Conservation (phyloP, 225 moss, liverwort and hornwort species). For the Takakia lepidozioides region DNA sequence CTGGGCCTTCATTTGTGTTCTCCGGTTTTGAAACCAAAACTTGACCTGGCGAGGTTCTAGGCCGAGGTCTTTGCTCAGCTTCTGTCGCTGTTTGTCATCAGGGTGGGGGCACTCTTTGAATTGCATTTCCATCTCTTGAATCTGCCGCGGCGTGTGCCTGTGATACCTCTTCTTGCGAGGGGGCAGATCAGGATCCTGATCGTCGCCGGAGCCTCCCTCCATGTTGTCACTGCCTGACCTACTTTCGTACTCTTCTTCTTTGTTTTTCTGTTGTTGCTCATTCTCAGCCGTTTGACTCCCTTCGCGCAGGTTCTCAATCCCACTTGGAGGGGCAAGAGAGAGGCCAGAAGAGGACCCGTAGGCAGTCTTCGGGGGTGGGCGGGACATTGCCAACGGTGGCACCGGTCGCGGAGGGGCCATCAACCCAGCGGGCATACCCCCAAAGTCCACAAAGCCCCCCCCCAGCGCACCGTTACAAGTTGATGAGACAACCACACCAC, state of each 20-base stretch:
- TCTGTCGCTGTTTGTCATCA: constrained; percentile 48
- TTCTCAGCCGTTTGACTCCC: constrained; percentile 42
- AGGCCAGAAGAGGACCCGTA: constrained; percentile 37
- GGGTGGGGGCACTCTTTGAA: constrained; percentile 56
- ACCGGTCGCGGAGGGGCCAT: constrained; percentile 53
- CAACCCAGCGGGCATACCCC: constrained; percentile 50
- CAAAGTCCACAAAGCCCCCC: constrained; percentile 18
- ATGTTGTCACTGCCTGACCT: constrained; percentile 49
- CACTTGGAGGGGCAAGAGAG: constrained; percentile 43
- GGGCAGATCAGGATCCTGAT: constrained; percentile 38
- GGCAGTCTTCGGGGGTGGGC: constrained; percentile 24
- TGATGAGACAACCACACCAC: constrained; percentile 29
- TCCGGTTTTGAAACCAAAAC: constrained; percentile 51
- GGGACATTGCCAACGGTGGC: constrained; percentile 40
- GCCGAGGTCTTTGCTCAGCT: constrained; percentile 39
- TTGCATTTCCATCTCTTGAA: constrained; percentile 53
- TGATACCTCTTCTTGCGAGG: constrained; percentile 47
- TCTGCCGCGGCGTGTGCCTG: constrained; percentile 40
- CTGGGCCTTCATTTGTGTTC: constrained; percentile 56
- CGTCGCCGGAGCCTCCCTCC: constrained; percentile 53
- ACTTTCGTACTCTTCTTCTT: constrained; percentile 39
- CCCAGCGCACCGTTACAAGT: constrained; percentile 18
- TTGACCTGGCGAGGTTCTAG: constrained; percentile 51
- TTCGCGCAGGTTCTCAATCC: constrained; percentile 48
- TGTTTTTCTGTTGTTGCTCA: constrained; percentile 25